A percentile compares a stretch with the other conserved stretches of the same genome.
Conservation (phyloP, 2,329 filamentous ascomycete genomes). For the Cordyceps tenuipes region DNA sequence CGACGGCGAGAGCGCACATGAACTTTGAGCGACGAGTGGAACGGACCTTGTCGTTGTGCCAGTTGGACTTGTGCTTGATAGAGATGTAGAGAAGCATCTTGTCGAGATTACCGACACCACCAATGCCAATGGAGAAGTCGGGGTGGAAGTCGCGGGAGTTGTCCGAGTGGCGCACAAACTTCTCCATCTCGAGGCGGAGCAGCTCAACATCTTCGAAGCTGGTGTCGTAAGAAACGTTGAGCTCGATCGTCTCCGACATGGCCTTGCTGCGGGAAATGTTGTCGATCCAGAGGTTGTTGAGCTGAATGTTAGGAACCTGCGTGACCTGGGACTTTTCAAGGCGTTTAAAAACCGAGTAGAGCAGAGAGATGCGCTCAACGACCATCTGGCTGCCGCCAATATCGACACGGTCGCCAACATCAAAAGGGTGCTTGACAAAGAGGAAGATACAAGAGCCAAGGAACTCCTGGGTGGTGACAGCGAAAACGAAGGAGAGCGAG, state of each 20-base stretch:
- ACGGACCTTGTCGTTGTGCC: conserved; percentile 78
- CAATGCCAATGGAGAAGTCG: conserved; percentile 70
- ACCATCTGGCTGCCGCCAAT: conserved; percentile 62
- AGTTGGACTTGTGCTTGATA: conserved; percentile 88
- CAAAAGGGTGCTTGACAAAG: conserved; percentile 96
- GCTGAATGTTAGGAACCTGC: conserved; percentile 76
- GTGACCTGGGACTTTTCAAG: conserved; percentile 73
- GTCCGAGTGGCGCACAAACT: conserved; percentile 73
- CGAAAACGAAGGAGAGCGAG: conserved; percentile 94
- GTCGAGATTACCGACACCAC: conserved; percentile 74
- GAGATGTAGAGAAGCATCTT: conserved; percentile 77
- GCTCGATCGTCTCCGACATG: conserved; percentile 76
- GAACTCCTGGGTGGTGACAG: conserved; percentile 85
- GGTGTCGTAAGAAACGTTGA: conserved; percentile 80
- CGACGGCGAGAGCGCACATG: conserved; percentile 84
- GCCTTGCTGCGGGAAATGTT: conserved; percentile 86
- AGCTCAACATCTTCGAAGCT: conserved; percentile 83
- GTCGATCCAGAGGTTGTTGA: conserved; percentile 92
- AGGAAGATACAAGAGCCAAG: conserved; percentile 98
- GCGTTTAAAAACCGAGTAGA: conserved; percentile 86
- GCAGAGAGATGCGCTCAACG: conserved; percentile 87
- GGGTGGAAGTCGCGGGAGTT: conserved; percentile 88
- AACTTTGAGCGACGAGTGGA: conserved; percentile 84
- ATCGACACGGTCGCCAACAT: conserved; percentile 90
- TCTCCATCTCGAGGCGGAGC: conserved; percentile 74